Conservation (phyloP, 225 moss, liverwort and hornwort species). For the Marchantia paleacea region DNA sequence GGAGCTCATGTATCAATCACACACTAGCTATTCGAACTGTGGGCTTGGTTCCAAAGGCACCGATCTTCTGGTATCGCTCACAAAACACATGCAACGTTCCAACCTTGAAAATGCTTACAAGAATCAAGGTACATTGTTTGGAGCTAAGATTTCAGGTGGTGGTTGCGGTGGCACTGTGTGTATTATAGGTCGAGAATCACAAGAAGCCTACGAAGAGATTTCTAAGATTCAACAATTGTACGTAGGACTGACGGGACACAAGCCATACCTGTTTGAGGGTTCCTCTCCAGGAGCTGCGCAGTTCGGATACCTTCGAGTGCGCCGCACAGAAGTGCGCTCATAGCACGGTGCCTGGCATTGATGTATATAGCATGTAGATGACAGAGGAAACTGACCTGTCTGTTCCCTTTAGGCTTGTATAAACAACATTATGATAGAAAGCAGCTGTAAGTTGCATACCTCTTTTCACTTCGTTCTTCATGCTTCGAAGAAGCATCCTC, state of each 20-base stretch:
- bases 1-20: conserved; percentile 96
- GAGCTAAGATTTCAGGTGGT: conserved; percentile 95
- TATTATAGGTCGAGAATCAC: conserved; percentile 62
- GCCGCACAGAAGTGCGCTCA: conserved; percentile 17
- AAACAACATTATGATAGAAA: not conserved
- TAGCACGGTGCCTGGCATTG: not conserved
- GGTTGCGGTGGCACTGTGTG: conserved; percentile 88
- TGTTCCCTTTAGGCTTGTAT: not conserved
- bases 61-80: conserved; percentile 64
- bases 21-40: conserved; percentile 85
- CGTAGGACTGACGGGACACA: conserved; percentile 64
- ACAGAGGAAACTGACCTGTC: not conserved
- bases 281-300: conserved; percentile 92
- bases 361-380: not conserved
- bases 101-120: not conserved
- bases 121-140: conserved; percentile 55
- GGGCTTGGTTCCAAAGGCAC: conserved; percentile 87
- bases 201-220: conserved; percentile 52
- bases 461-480: not conserved
- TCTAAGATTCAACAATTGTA: conserved; percentile 69
- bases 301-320: conserved; percentile 69
- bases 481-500: not conserved
- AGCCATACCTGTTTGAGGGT: conserved; percentile 75
- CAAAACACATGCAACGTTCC: conserved; percentile 38
- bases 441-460: not conserved